Percentiles rank a stretch among this genome's conserved stretches.
phyloP scores from a whole-genome alignment of 108 stramenopile species.

The Pseudonitzschia delicatissima region DNA sequence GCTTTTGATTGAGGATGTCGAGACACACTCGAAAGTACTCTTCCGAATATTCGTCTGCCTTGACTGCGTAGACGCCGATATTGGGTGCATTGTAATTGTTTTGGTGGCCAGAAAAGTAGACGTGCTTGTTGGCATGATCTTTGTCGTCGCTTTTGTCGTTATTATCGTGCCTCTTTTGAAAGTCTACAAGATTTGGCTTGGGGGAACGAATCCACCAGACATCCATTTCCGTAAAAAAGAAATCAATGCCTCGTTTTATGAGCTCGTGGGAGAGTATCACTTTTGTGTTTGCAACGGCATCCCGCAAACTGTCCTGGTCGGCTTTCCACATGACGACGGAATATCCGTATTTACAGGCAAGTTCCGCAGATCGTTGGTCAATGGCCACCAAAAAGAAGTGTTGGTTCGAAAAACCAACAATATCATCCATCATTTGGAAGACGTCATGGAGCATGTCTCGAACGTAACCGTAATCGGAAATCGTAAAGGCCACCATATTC shows the following conservation, averaged over 20 bases:
- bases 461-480: slow-evolving; percentile 40
- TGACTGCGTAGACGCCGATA: slow-evolving; percentile 39
- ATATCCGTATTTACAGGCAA: slow-evolving; percentile 40
- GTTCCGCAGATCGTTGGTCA: slow-evolving; percentile 21
- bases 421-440: slow-evolving; percentile 36
- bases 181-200: slow-evolving; percentile 1
- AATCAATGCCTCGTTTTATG: slow-evolving; percentile 14
- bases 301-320: slow-evolving; percentile 14
- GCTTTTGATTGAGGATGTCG: slow-evolving; percentile 1
- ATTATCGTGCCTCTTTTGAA: slow-evolving; percentile 1
- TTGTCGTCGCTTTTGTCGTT: background rate
- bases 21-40: slow-evolving; percentile 36
- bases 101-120: slow-evolving; percentile 32
- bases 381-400: slow-evolving; percentile 38
- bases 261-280: slow-evolving; percentile 27
- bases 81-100: slow-evolving; percentile 29
- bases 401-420: slow-evolving; percentile 25
- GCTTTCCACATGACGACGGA: slow-evolving; percentile 22
- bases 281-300: slow-evolving; percentile 35
- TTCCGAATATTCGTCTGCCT: slow-evolving; percentile 24
- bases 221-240: slow-evolving; percentile 49
- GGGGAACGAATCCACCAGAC: slow-evolving; percentile 44
- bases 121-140: slow-evolving; percentile 4
- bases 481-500: slow-evolving; percentile 43
- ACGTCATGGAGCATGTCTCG: slow-evolving; percentile 45